These are phyloP conservation scores for Glutinoglossum americanum DNA, from an alignment of 495 filamentous ascomycete genomes.

Conservation along the genomic window DNA sequence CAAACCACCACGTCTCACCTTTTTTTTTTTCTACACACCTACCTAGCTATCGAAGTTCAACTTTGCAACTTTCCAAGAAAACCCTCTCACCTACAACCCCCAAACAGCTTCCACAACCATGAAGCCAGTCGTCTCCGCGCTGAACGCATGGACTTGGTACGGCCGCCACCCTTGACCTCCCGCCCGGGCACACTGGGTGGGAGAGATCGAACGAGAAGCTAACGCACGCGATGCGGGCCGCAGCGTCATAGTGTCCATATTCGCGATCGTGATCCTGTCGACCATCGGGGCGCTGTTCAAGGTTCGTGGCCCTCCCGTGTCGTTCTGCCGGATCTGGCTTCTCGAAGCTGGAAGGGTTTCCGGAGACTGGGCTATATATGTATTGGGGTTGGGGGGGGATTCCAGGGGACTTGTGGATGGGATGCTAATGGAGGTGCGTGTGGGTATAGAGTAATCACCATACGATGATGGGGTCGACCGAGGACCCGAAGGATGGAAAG, in stretches of 20 bases:
- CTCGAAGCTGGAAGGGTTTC: no score
- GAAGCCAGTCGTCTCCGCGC: conserved; percentile 76
- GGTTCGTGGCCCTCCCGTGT: conserved; percentile 15
- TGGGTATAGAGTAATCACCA: conserved; percentile 40
- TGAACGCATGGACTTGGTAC: conserved; percentile 91
- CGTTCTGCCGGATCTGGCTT: no score
- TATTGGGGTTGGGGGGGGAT: no score
- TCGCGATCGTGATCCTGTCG: conserved; percentile 73
- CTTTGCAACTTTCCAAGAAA: no score
- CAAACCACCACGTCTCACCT: no score
- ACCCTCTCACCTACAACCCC: background rate
- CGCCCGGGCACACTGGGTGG: background rate
- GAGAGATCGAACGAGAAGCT: background rate
- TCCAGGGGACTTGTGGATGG: no score
- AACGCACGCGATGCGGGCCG: background rate
- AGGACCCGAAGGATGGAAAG: conserved; percentile 49
- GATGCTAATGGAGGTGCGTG: no score
- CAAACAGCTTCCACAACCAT: conserved; percentile 29
- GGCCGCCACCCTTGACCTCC: conserved; percentile 2
- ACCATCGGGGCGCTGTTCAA: conserved; percentile 62
- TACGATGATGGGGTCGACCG: conserved; percentile 52
- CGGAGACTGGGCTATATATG: no score
- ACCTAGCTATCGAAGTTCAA: no score
- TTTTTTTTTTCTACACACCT: no score
- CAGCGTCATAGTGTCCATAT: conserved; percentile 71